Conservation (phyloP, 306 rosid species). For the Benincasa hispida region DNA sequence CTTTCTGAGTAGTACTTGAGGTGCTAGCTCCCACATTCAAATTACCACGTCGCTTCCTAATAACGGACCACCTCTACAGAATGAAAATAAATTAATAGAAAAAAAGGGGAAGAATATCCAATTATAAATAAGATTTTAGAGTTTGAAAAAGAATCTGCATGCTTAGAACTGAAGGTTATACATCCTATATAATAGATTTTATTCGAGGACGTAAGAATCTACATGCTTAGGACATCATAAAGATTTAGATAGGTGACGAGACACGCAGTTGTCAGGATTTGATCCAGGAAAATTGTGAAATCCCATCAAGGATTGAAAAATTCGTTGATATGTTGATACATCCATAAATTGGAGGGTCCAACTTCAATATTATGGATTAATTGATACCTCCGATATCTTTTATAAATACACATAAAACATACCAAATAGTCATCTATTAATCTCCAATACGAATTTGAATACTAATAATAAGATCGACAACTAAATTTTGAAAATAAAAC, state of each 20-base stretch:
- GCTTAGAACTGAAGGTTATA: not conserved
- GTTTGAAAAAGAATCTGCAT: not conserved
- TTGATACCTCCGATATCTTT: too few relatives aligned
- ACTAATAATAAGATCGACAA: too few relatives aligned
- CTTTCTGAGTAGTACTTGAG: conserved; percentile 41
- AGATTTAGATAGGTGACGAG: not conserved
- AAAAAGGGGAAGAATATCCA: not conserved
- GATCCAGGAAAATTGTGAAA: conserved; percentile 45
- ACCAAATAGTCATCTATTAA: too few relatives aligned
- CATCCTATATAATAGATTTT: too few relatives aligned
- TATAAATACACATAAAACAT: too few relatives aligned
- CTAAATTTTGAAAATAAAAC: too few relatives aligned
- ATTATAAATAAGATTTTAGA: not conserved
- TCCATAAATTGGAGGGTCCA: too few relatives aligned
- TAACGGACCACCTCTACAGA: conserved; percentile 66
- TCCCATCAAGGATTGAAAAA: too few relatives aligned
- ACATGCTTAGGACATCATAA: not conserved
- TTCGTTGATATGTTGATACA: too few relatives aligned
- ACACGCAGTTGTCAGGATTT: conserved; percentile 34
- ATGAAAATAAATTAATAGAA: conserved; percentile 8
- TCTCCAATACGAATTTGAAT: too few relatives aligned
- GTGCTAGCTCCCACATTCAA: conserved; percentile 24
- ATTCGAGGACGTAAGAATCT: not conserved
- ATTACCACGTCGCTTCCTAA: conserved; percentile 39
- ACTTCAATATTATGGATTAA: too few relatives aligned